Evolutionary conservation across 805 yeast genomes (phyloP).

Genomic region (Hanseniaspora taiwanica): DNA sequence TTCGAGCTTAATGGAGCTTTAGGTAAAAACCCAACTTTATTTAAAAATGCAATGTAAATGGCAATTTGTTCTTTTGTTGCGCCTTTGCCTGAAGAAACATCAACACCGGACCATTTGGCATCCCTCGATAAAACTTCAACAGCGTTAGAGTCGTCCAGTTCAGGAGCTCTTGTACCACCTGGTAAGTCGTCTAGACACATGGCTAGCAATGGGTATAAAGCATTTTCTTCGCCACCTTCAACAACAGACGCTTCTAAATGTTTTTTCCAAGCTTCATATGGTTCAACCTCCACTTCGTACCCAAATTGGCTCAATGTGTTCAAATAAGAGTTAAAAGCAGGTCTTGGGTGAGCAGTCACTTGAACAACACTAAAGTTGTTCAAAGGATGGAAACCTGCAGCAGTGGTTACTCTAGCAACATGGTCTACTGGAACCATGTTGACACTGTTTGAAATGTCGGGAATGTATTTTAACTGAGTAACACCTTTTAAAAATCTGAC

Average conservation of each 20-base stretch:
- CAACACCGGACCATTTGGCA: slow-evolving; percentile 48
- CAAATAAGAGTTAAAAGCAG: slow-evolving; percentile 63
- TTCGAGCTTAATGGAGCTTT: slow-evolving; percentile 35
- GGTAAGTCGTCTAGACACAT: slow-evolving; percentile 90
- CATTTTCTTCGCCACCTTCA: slow-evolving; percentile 63
- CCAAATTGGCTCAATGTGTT: slow-evolving; percentile 58
- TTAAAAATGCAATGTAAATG: slow-evolving; percentile 66
- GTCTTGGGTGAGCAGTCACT: slow-evolving; percentile 95
- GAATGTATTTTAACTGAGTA: slow-evolving; percentile 72
- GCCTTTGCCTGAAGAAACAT: slow-evolving; percentile 60
- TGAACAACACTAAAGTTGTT: slow-evolving; percentile 61
- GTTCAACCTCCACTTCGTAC: slow-evolving; percentile 45
- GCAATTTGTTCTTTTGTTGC: slow-evolving; percentile 57
- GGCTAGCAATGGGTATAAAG: slow-evolving; percentile 85
- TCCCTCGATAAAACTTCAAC: slow-evolving; percentile 53
- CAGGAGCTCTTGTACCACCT: slow-evolving; percentile 86
- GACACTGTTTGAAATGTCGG: slow-evolving; percentile 75
- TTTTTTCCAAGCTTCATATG: slow-evolving; percentile 69
- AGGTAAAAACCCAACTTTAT: slow-evolving; percentile 61
- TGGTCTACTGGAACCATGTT: slow-evolving; percentile 98
- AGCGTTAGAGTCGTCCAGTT: slow-evolving; percentile 79
- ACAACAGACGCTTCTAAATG: slow-evolving; percentile 66
- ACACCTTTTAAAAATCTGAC: slow-evolving; percentile 91
- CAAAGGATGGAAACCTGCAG: slow-evolving; percentile 64
- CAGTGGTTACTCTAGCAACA: slow-evolving; percentile 82